phyloP scores from a whole-genome alignment of 1,284 basidiomycete genomes.

The Papiliotrema fonsecae region DNA sequence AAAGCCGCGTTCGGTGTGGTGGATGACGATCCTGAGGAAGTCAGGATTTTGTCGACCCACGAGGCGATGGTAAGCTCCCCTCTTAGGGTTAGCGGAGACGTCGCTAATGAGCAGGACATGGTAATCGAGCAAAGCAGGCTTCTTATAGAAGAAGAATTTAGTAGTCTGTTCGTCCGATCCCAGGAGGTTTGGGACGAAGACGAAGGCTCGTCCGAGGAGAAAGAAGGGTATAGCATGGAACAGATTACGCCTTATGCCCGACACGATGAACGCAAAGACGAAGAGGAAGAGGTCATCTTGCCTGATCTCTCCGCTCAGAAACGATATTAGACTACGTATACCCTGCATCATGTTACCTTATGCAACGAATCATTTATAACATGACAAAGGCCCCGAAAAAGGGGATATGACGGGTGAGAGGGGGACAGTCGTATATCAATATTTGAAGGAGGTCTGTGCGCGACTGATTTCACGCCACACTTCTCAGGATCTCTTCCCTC shows the following conservation, averaged over 20 bases:
- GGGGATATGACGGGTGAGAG: too few species aligned
- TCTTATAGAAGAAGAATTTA: constrained; percentile 37
- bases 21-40: constrained; percentile 5
- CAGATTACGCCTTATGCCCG: background rate
- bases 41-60: constrained; percentile 25
- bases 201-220: background rate
- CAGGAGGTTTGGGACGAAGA: background rate
- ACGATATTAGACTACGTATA: background rate
- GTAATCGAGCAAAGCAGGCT: constrained; percentile 31
- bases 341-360: background rate
- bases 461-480: background rate
- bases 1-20: background rate
- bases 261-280: background rate
- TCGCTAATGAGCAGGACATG: constrained; percentile 17
- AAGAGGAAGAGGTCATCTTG: background rate
- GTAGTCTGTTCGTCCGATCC: constrained; percentile 18
- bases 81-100: background rate
- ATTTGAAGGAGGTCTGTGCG: background rate
- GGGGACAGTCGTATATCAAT: too few species aligned
- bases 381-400: too few species aligned
- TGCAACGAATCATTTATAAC: too few species aligned
- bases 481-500: background rate
- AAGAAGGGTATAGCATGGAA: constrained; percentile 1
- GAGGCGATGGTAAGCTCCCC: constrained; percentile 34
- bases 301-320: background rate